Percentiles rank a stretch among this genome's conserved stretches.
Conservation (phyloP, 176 grass and related monocot species). For the Oryza punctata region DNA sequence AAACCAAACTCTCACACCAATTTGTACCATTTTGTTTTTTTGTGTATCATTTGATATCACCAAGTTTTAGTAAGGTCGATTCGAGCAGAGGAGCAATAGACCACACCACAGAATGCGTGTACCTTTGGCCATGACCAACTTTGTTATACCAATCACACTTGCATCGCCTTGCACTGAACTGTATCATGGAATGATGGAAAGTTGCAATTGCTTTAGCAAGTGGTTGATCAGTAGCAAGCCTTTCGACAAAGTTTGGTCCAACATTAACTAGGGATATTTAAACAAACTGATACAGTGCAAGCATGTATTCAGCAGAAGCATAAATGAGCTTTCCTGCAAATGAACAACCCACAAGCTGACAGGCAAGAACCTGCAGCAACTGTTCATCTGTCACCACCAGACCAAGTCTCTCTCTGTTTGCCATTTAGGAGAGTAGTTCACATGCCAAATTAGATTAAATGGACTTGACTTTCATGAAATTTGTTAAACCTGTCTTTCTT, state of each 20-base stretch:
- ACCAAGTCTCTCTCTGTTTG: background rate
- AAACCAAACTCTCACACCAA: too few relatives aligned
- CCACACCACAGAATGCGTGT: too few relatives aligned
- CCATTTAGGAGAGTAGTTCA: background rate
- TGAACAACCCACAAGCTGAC: background rate
- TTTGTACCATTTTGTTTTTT: too few relatives aligned
- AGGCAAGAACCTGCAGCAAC: background rate
- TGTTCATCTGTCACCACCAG: background rate
- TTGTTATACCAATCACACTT: background rate
- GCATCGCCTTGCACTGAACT: background rate
- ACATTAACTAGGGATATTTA: background rate
- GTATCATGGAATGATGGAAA: background rate
- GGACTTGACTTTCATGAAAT: background rate
- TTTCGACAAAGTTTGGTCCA: background rate
- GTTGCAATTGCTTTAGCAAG: background rate
- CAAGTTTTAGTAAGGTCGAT: background rate
- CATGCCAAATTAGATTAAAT: background rate
- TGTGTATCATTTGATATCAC: background rate
- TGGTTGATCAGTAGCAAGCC: background rate
- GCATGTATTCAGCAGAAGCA: background rate
- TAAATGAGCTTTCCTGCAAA: background rate
- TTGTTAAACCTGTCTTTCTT: too few relatives aligned
- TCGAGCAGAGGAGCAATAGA: too few relatives aligned
- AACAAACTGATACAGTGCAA: background rate
- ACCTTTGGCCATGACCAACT: background rate